Evolutionary conservation across 352 stramenopile genomes (phyloP).

Genomic region (Phytophthora sojae): DNA sequence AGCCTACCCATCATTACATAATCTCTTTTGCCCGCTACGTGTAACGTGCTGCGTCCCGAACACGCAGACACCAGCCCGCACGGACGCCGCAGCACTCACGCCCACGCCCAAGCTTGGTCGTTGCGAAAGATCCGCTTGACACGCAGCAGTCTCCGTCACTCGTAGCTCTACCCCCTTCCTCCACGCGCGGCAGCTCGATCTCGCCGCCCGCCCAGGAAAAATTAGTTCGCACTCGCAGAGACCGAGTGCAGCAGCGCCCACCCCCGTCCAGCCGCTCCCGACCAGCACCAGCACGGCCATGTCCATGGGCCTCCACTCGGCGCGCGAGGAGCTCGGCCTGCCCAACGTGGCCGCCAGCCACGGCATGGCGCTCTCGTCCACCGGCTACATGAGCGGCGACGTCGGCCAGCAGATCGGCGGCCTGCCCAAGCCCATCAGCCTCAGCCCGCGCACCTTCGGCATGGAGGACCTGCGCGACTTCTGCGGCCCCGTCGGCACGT

Average conservation of each 20-base stretch:
- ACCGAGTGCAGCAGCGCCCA: slow-evolving; percentile 39
- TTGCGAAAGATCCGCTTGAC: slow-evolving; percentile 32
- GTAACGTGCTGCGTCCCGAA: slow-evolving; percentile 38
- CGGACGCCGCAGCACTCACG: slow-evolving; percentile 3
- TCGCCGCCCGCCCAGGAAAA: slow-evolving; percentile 22
- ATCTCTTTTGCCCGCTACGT: slow-evolving; percentile 66
- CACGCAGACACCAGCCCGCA: slow-evolving; percentile 20
- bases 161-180: slow-evolving; percentile 7
- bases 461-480: slow-evolving; percentile 90
- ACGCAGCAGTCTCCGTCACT: slow-evolving; percentile 7
- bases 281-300: slow-evolving; percentile 42
- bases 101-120: slow-evolving; percentile 7
- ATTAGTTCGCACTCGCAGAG: slow-evolving; percentile 44
- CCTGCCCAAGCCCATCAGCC: slow-evolving; percentile 76
- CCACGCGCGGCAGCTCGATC: slow-evolving; percentile 18
- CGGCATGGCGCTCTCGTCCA: slow-evolving; percentile 39
- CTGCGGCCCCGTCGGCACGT: slow-evolving; percentile 75
- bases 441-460: slow-evolving; percentile 81
- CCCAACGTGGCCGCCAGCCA: slow-evolving; percentile 53
- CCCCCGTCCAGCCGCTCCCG: slow-evolving; percentile 7
- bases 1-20: slow-evolving; percentile 75
- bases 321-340: slow-evolving; percentile 73
- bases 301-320: slow-evolving; percentile 79
- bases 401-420: slow-evolving; percentile 37
- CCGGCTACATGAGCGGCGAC: slow-evolving; percentile 47